Conservation (phyloP, 768 basidiomycete genomes). For the Naematelia encephala region DNA sequence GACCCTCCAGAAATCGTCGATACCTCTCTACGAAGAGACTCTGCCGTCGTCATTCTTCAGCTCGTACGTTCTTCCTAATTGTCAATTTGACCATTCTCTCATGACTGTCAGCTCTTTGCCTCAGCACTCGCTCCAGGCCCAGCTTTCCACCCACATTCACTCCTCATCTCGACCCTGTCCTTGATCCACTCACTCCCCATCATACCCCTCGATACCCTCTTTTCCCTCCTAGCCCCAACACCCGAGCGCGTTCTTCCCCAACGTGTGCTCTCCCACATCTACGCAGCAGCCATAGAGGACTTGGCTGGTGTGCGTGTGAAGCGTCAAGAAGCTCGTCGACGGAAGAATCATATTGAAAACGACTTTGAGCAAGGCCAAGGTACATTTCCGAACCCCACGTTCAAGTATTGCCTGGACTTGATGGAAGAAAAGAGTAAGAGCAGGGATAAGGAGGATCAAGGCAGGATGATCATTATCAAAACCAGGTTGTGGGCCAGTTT, state of each 20-base stretch:
- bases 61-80: constrained; percentile 8
- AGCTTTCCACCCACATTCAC: constrained; percentile 21
- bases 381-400: not conserved
- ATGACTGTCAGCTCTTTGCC: constrained; percentile 21
- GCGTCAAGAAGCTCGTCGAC: not conserved
- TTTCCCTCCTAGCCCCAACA: not conserved
- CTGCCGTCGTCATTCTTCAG: not conserved
- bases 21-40: not conserved
- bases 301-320: constrained; percentile 13
- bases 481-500: not conserved
- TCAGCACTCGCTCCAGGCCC: constrained; percentile 1
- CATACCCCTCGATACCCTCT: not conserved
- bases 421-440: not conserved
- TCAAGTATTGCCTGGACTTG: not conserved
- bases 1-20: not conserved
- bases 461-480: not conserved
- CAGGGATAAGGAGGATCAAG: not conserved
- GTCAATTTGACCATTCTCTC: not conserved
- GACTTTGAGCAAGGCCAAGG: not conserved
- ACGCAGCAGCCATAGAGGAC: constrained; percentile 22
- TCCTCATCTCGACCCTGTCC: constrained; percentile 11
- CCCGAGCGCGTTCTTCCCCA: not conserved
- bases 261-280: constrained; percentile 14
- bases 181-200: constrained; percentile 13
- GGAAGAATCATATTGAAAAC: not conserved